phyloP scores from a whole-genome alignment of 1,284 basidiomycete genomes.

The Tausonia pullulans region DNA sequence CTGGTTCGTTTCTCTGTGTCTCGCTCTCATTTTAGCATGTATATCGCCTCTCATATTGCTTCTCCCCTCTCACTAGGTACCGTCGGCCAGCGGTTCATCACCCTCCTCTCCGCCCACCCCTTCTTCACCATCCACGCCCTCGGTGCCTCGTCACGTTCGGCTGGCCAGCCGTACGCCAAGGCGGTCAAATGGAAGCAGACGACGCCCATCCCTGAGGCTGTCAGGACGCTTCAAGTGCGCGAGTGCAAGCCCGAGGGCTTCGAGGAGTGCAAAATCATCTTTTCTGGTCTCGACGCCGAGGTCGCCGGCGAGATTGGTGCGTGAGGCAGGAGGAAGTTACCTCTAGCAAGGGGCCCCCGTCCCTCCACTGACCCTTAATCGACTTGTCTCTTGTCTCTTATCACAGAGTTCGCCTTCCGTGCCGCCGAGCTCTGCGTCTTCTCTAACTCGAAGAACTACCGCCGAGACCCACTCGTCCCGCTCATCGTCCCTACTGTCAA shows the following conservation, averaged over 20 bases:
- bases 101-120: constrained; percentile 75
- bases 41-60: not conserved
- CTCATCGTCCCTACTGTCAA: constrained; percentile 97
- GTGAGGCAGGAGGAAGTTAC: constrained; percentile 25
- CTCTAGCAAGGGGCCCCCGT: not conserved
- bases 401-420: constrained; percentile 72
- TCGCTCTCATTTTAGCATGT: not conserved
- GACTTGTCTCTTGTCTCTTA: constrained; percentile 1
- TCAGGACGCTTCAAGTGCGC: constrained; percentile 58
- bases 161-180: constrained; percentile 68
- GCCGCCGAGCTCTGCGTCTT: constrained; percentile 83
- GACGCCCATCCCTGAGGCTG: constrained; percentile 57
- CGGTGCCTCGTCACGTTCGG: constrained; percentile 80
- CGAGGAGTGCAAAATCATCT: constrained; percentile 72
- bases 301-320: constrained; percentile 89
- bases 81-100: constrained; percentile 90
- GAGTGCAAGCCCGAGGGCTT: constrained; percentile 71
- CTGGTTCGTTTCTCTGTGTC: constrained; percentile 42
- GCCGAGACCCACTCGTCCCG: constrained; percentile 87
- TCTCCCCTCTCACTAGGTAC: constrained; percentile 38
- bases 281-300: constrained; percentile 89
- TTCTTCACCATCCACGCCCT: constrained; percentile 81
- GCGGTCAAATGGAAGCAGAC: constrained; percentile 88
- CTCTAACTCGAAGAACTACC: constrained; percentile 96
- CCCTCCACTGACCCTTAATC: not conserved